Percentiles rank a stretch among this genome's conserved stretches.
These are phyloP conservation scores for Arxiozyma slooffiae DNA, from an alignment of 1,139 yeast species.

Conservation along the genomic window DNA sequence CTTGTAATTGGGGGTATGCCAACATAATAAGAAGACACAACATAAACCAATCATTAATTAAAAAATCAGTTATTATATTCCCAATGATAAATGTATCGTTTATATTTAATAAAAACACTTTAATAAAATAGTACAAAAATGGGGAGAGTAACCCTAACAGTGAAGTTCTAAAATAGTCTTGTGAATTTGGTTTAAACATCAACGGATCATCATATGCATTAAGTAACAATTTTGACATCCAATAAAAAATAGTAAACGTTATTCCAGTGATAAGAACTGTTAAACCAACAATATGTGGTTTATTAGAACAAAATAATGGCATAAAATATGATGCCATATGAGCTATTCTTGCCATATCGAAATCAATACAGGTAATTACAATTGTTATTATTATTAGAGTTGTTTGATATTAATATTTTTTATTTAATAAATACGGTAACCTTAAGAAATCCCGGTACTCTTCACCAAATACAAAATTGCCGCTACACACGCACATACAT, in stretches of 20 bases:
- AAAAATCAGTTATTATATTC: conserved; percentile 25
- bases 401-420: background rate
- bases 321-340: conserved; percentile 27
- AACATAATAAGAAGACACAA: conserved; percentile 26
- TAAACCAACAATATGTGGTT: conserved; percentile 18
- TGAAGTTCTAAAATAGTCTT: conserved; percentile 30
- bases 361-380: background rate
- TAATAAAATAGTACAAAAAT: conserved; percentile 23
- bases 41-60: conserved; percentile 28
- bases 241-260: conserved; percentile 16
- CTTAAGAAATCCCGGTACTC: too few species aligned
- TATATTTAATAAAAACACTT: conserved; percentile 20
- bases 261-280: conserved; percentile 10
- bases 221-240: conserved; percentile 18
- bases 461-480: background rate
- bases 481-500: background rate
- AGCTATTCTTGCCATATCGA: conserved; percentile 26
- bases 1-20: conserved; percentile 31
- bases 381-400: background rate
- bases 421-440: background rate
- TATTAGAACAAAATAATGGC: conserved; percentile 29
- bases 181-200: conserved; percentile 29
- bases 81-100: conserved; percentile 15
- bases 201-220: conserved; percentile 23
- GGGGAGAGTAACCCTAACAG: conserved; percentile 31